A percentile compares a stretch with the other conserved stretches of the same genome.
Conservation (phyloP, 1,284 basidiomycete genomes). For the Exsudoporus floridanus region DNA sequence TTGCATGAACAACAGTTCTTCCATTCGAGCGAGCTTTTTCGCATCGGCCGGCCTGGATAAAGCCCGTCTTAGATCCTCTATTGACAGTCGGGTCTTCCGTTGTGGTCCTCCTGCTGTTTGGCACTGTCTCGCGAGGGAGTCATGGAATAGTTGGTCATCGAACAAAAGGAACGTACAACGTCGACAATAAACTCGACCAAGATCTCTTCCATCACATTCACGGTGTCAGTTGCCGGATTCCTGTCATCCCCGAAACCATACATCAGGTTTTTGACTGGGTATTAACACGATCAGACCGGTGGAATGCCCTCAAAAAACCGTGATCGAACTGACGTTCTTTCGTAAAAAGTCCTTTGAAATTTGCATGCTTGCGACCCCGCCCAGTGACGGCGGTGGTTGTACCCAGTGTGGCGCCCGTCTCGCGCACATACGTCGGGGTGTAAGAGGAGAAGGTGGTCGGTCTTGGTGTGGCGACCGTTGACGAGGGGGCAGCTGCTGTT, state of each 20-base stretch:
- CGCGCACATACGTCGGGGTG: conserved; percentile 54
- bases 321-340: conserved; percentile 65
- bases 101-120: conserved; percentile 67
- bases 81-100: conserved; percentile 68
- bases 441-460: conserved; percentile 50
- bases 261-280: conserved; percentile 81
- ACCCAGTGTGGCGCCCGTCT: conserved; percentile 38
- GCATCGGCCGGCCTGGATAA: conserved; percentile 76
- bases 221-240: conserved; percentile 82
- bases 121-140: conserved; percentile 48
- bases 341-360: conserved; percentile 67
- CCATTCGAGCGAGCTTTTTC: conserved; percentile 85
- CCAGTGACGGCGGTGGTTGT: conserved; percentile 42
- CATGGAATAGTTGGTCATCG: conserved; percentile 8
- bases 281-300: conserved; percentile 6
- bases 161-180: conserved; percentile 55
- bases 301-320: neutral
- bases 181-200: conserved; percentile 89
- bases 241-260: conserved; percentile 94
- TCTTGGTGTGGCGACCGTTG: conserved; percentile 21
- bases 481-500: conserved; percentile 21
- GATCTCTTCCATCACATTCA: conserved; percentile 93
- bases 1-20: conserved; percentile 88
- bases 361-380: conserved; percentile 59
- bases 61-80: conserved; percentile 78